These are phyloP conservation scores for Triangularia verruculosa DNA, from an alignment of 2,329 filamentous ascomycete species.

Conservation along the genomic window DNA sequence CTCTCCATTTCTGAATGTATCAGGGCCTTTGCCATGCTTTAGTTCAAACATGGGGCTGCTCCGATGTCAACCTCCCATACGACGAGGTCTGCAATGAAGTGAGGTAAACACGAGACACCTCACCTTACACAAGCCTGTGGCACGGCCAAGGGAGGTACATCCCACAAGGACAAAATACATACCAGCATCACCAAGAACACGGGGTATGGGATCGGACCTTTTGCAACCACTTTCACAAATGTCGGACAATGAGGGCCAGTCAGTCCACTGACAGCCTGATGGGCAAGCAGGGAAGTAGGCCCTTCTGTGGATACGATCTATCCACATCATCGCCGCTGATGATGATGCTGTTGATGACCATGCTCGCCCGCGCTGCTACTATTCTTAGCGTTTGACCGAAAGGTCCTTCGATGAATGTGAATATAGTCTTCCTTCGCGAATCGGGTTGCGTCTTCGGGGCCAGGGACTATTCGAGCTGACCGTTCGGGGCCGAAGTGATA, in stretches of 20 bases:
- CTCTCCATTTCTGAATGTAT: neutral
- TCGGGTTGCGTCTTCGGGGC: constrained; percentile 19
- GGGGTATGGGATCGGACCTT: neutral
- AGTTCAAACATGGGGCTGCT: neutral
- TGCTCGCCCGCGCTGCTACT: constrained; percentile 10
- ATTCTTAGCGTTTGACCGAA: constrained; percentile 16
- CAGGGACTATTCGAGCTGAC: constrained; percentile 8
- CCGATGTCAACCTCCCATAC: neutral
- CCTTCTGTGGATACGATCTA: neutral
- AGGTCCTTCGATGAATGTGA: constrained; percentile 1
- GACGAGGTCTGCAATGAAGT: neutral
- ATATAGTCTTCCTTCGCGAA: constrained; percentile 8
- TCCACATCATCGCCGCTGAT: neutral
- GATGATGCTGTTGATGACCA: constrained; percentile 1
- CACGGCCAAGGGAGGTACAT: neutral
- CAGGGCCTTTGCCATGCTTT: neutral
- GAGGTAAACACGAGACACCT: constrained; percentile 1
- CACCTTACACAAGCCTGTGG: neutral
- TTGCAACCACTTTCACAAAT: neutral
- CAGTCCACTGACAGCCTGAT: neutral
- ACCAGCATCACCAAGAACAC: neutral
- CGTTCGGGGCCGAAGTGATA: constrained; percentile 20
- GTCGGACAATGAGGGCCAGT: neutral
- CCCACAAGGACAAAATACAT: neutral
- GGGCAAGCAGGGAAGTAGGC: neutral